Evolutionary conservation across 169 alveolate species (phyloP).

Genomic region (Cryptosporidium xiaoi): DNA sequence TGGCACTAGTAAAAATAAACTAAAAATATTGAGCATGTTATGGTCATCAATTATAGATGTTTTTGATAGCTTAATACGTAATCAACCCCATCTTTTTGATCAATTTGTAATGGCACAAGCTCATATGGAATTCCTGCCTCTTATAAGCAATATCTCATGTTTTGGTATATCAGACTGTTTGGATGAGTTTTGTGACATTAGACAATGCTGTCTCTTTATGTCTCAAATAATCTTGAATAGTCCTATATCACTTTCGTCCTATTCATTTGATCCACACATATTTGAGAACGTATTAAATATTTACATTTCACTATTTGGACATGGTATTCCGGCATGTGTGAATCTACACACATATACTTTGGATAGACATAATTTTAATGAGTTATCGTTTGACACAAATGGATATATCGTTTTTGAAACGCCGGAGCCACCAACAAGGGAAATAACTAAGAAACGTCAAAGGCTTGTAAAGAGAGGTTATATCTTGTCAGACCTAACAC

Average conservation of each 20-base stretch:
- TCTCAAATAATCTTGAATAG: slow-evolving; percentile 64
- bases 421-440: slow-evolving; percentile 51
- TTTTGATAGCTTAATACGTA: slow-evolving; percentile 49
- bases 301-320: slow-evolving; percentile 47
- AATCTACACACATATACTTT: neutral
- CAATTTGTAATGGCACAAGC: slow-evolving; percentile 46
- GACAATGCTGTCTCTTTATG: slow-evolving; percentile 60
- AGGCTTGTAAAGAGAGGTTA: slow-evolving; percentile 41
- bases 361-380: neutral
- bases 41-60: slow-evolving; percentile 25
- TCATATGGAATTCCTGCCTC: slow-evolving; percentile 59
- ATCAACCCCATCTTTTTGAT: slow-evolving; percentile 45
- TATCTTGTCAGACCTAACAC: slow-evolving; percentile 41
- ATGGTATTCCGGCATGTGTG: slow-evolving; percentile 68
- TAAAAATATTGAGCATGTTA: slow-evolving; percentile 29
- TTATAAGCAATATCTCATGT: slow-evolving; percentile 24
- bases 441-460: slow-evolving; percentile 16
- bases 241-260: slow-evolving; percentile 46
- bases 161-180: neutral
- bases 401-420: slow-evolving; percentile 29
- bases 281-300: slow-evolving; percentile 37
- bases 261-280: slow-evolving; percentile 27
- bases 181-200: neutral
- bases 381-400: neutral
- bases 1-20: slow-evolving; percentile 1